Percentiles rank a stretch among this genome's conserved stretches.
Conservation (phyloP, 2,329 filamentous ascomycete genomes). For the Geoglossum cookeanum region DNA sequence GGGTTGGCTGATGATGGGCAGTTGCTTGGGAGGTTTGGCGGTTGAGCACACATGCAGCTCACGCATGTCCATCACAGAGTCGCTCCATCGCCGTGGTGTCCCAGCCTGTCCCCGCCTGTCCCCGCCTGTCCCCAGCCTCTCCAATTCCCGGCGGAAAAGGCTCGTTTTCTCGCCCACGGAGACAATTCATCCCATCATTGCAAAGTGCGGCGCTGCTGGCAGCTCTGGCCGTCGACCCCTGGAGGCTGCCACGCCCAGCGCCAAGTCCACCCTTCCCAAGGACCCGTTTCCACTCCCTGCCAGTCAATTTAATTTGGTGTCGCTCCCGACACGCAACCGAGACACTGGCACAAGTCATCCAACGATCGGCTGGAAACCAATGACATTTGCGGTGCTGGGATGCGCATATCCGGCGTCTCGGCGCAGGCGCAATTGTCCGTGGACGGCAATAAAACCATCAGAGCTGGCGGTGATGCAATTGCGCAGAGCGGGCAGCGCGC, state of each 20-base stretch:
- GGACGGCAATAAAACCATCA: neutral
- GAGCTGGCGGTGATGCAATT: neutral
- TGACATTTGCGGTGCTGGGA: neutral
- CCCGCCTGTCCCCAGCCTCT: neutral
- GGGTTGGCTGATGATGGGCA: no score
- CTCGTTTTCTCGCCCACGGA: neutral
- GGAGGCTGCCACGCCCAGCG: neutral
- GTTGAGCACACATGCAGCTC: neutral
- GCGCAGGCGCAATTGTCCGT: neutral
- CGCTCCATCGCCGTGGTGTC: neutral
- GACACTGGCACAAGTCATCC: no score
- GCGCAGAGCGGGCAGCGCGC: neutral
- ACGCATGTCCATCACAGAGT: neutral
- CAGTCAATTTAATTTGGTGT: neutral
- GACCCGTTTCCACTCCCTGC: neutral
- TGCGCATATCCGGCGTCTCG: neutral
- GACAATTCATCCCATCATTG: neutral
- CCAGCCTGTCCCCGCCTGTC: neutral
- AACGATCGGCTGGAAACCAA: neutral
- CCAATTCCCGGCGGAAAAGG: neutral
- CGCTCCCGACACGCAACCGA: no score
- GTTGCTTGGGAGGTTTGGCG: neutral
- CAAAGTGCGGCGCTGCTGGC: no score
- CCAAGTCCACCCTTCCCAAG: neutral
- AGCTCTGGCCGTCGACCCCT: no score